Evolutionary conservation across 2,329 filamentous ascomycete species (phyloP), one percentile per base, ranked within the genome.

Genomic region (Apiospora saccharicola): DNA sequence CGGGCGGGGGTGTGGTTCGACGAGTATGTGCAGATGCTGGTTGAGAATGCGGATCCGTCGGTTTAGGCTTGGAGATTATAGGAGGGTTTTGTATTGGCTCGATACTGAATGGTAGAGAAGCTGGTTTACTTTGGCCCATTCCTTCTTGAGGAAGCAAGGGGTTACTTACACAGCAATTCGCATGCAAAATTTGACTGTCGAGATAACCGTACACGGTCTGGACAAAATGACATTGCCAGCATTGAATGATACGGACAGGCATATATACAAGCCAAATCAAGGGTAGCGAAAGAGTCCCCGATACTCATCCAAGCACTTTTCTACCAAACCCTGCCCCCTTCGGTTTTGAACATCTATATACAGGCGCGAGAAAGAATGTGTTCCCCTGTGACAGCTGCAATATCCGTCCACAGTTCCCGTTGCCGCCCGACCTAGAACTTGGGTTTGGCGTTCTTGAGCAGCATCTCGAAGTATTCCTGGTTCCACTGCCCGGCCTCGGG

Each of bases 401-500:
- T 30, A 14, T 2, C 6, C 19, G 2, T 7, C 51, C 10, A 6
- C 3, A 22, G 14, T 16, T 4, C 34, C 26, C n/a, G 43, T 37
- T 37, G 4, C 8, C 5, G 37, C 37, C 37, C n/a, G 13, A 5
- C 53, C 69, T 79, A 81, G 78, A 89, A 88, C 1, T 84, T 77
- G 44, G 88, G 88, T 77, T 86, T 85, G 73, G 88, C 87, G 77
- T 90, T 90, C 77, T 83, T 83, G 73, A 90, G 83, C 16, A 90
- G 82, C 81, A 87, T 86, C 81, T 85, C 87, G 77, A 90, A 90
- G 83, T 90, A 90, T 53, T 84, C 85, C 82, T 90, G 85, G 83
- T 92, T 92, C 92, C 92, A 94, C 34, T 86, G 84, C 64, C 92
- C 92, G n/a, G 92, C 92, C 83, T 94, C 90, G 70, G 92, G 92